phyloP scores from a whole-genome alignment of 1,284 basidiomycete species.

The Moniliella sp. region DNA sequence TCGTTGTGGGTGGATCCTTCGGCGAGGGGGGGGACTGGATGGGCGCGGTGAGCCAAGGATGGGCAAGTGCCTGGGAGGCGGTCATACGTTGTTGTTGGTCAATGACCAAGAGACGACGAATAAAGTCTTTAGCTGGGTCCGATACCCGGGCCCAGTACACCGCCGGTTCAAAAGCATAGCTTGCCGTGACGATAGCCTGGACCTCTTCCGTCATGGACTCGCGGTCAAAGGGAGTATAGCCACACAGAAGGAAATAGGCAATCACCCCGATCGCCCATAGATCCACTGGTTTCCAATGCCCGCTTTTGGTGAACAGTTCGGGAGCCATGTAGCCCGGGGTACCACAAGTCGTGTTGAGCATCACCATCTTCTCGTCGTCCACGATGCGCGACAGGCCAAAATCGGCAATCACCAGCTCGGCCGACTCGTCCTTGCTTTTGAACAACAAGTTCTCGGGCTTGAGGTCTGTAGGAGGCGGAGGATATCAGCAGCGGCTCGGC shows the following conservation, averaged over 20 bases:
- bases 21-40: not conserved
- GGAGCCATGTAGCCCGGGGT: slow-evolving; percentile 90
- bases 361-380: slow-evolving; percentile 66
- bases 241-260: slow-evolving; percentile 31
- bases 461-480: slow-evolving; percentile 39
- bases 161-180: slow-evolving; percentile 25
- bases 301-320: slow-evolving; percentile 80
- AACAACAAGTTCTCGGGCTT: slow-evolving; percentile 96
- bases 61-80: slow-evolving; percentile 17
- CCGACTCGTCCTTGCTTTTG: slow-evolving; percentile 64
- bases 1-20: slow-evolving; percentile 3
- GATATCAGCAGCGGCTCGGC: too few relatives aligned
- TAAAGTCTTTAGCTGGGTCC: slow-evolving; percentile 23
- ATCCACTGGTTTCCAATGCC: not conserved
- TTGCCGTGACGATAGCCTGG: slow-evolving; percentile 29
- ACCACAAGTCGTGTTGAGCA: slow-evolving; percentile 83
- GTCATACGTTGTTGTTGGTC: slow-evolving; percentile 19
- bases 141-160: slow-evolving; percentile 27
- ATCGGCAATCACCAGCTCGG: slow-evolving; percentile 94
- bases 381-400: slow-evolving; percentile 66
- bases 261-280: slow-evolving; percentile 28
- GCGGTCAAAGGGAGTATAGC: slow-evolving; percentile 31
- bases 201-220: slow-evolving; percentile 31
- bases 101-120: slow-evolving; percentile 22
- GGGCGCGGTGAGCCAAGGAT: slow-evolving; percentile 23